Conservation (phyloP, 176 grass and related monocot species). For the Raddia distichophylla region DNA sequence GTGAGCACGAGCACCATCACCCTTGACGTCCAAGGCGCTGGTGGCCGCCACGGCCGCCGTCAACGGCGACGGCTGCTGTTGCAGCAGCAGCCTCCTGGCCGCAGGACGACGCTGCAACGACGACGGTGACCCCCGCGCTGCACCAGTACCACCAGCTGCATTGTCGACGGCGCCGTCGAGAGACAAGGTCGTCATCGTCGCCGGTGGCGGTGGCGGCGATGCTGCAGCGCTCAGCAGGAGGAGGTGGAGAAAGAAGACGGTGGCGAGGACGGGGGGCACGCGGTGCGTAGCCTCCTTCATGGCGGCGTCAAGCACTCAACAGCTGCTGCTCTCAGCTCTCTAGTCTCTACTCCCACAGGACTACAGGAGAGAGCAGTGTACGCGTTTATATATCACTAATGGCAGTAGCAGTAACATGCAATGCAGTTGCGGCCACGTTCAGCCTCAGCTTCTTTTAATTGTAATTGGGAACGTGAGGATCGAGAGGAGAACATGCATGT, state of each 20-base stretch:
- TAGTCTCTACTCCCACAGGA: too few species aligned
- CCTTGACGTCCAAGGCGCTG: conserved; percentile 7
- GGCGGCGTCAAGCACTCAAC: not conserved
- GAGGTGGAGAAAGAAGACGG: conserved; percentile 14
- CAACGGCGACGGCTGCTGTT: not conserved
- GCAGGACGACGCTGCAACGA: not conserved
- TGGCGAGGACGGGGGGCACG: not conserved
- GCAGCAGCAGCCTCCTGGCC: conserved; percentile 32
- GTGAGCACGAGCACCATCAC: not conserved
- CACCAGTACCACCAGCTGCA: not conserved
- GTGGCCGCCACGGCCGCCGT: not conserved
- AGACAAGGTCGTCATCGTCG: not conserved
- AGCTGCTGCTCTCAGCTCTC: not conserved
- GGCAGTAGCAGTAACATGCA: not conserved
- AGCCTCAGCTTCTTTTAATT: not conserved
- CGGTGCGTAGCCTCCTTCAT: not conserved
- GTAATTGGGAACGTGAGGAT: not conserved
- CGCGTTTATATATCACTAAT: not conserved
- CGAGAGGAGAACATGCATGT: not conserved
- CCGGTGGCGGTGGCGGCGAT: not conserved
- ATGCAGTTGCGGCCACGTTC: not conserved
- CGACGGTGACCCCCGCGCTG: not conserved
- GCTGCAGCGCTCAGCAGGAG: not conserved
- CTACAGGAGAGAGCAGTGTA: too few species aligned
- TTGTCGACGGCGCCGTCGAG: not conserved